Percentiles rank a stretch among this genome's conserved stretches.
phyloP scores from a whole-genome alignment of 352 stramenopile species.

The Pythium inflatum region DNA sequence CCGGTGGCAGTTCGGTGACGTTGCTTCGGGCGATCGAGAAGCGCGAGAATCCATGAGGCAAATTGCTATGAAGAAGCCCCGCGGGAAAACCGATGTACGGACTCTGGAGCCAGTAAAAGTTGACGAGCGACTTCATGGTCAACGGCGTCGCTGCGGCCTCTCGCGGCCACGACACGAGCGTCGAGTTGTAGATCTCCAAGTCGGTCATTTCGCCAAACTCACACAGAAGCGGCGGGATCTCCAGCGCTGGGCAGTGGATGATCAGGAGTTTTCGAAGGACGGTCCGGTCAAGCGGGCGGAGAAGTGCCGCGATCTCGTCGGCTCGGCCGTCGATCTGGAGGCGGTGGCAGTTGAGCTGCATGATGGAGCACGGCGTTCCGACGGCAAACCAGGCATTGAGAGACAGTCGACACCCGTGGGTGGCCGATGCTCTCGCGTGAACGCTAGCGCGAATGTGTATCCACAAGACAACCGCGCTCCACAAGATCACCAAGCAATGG shows the following conservation, averaged over 20 bases:
- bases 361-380: slow-evolving; percentile 14
- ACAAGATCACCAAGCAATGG: background rate
- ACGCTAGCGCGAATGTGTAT: slow-evolving; percentile 1
- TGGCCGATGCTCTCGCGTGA: background rate
- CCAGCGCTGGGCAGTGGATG: slow-evolving; percentile 24
- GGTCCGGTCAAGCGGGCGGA: slow-evolving; percentile 7
- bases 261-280: slow-evolving; percentile 22
- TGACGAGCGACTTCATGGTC: slow-evolving; percentile 4
- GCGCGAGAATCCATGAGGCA: slow-evolving; percentile 10
- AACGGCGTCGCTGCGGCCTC: slow-evolving; percentile 15
- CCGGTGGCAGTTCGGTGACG: slow-evolving; percentile 17
- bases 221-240: slow-evolving; percentile 15
- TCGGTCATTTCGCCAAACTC: slow-evolving; percentile 9
- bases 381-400: slow-evolving; percentile 8
- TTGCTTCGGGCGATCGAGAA: slow-evolving; percentile 21
- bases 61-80: slow-evolving; percentile 10
- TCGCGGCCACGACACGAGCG: slow-evolving; percentile 9
- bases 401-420: slow-evolving; percentile 4
- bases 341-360: slow-evolving; percentile 26
- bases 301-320: background rate
- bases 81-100: slow-evolving; percentile 1
- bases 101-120: slow-evolving; percentile 15
- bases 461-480: background rate
- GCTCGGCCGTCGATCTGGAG: background rate
- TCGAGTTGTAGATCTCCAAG: slow-evolving; percentile 21